A percentile compares a stretch with the other conserved stretches of the same genome.
Evolutionary conservation across 164 flowering plant species (phyloP).

Genomic region (Protea cynaroides): DNA sequence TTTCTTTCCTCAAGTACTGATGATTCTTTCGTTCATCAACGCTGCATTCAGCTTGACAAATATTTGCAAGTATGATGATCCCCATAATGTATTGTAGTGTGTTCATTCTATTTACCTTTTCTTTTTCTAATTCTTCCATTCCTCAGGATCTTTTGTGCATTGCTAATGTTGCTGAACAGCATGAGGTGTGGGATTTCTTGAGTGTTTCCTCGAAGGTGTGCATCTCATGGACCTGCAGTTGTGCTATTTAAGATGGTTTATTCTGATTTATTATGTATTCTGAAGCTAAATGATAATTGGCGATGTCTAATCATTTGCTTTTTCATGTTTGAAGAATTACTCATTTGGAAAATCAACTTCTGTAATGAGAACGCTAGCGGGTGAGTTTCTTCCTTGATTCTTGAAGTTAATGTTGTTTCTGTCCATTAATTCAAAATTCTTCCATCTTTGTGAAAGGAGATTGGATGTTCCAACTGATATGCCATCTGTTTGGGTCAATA

Average conservation of each 20-base stretch:
- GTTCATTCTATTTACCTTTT: constrained; percentile 6
- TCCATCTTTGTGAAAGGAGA: neutral
- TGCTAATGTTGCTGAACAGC: constrained; percentile 98
- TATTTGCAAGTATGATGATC: constrained; percentile 63
- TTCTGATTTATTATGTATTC: neutral
- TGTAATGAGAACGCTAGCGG: constrained; percentile 93
- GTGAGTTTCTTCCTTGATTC: constrained; percentile 23
- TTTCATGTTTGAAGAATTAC: constrained; percentile 59
- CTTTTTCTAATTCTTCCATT: constrained; percentile 13
- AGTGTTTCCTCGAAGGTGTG: constrained; percentile 85
- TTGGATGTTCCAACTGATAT: neutral
- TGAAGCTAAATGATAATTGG: neutral
- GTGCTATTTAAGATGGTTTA: neutral
- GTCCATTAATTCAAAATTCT: neutral
- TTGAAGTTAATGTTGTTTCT: neutral
- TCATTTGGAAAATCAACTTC: constrained; percentile 91
- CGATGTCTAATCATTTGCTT: constrained; percentile 4
- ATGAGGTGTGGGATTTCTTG: constrained; percentile 99
- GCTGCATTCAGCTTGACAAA: constrained; percentile 96
- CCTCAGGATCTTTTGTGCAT: constrained; percentile 91
- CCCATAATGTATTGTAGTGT: neutral
- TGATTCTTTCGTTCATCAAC: constrained; percentile 93
- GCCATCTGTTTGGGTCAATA: too few relatives aligned
- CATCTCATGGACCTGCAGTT: constrained; percentile 4
- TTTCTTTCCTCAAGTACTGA: constrained; percentile 99